These are phyloP conservation scores for Arthroderma uncinatum DNA, from an alignment of 2,329 filamentous ascomycete genomes.

Conservation along the genomic window DNA sequence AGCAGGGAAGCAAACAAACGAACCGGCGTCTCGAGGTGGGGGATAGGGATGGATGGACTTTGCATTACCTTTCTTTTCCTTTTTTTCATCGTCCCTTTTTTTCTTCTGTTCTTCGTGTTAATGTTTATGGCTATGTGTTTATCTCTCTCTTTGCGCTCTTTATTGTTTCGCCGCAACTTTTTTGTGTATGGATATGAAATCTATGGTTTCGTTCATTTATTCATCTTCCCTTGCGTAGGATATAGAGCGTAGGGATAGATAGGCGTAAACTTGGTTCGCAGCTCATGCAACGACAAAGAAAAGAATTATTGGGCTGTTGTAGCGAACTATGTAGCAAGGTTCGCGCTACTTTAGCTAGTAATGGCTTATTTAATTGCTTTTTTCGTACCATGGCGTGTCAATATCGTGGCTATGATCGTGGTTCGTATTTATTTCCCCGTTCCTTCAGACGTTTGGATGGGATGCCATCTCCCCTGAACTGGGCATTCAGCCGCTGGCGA, in stretches of 20 bases:
- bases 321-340: not conserved
- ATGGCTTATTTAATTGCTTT: not conserved
- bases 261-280: too few relatives aligned
- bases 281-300: too few relatives aligned
- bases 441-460: too few relatives aligned
- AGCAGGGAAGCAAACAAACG: slow-evolving; percentile 5
- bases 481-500: too few relatives aligned
- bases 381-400: not conserved
- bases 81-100: slow-evolving; percentile 22
- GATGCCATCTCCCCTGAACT: too few relatives aligned
- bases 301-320: not conserved
- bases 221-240: not conserved
- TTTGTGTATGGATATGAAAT: slow-evolving; percentile 5
- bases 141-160: not conserved
- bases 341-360: not conserved
- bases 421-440: too few relatives aligned
- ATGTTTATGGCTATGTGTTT: slow-evolving; percentile 2
- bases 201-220: not conserved
- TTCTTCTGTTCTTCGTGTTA: slow-evolving; percentile 13
- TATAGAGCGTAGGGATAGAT: not conserved
- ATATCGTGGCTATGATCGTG: too few relatives aligned
- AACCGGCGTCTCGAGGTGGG: slow-evolving; percentile 10
- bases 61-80: slow-evolving; percentile 7
- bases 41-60: slow-evolving; percentile 7
- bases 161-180: not conserved